Evolutionary conservation across 1,284 basidiomycete genomes (phyloP).

Genomic region (Pseudomicrostroma phylloplanum): DNA sequence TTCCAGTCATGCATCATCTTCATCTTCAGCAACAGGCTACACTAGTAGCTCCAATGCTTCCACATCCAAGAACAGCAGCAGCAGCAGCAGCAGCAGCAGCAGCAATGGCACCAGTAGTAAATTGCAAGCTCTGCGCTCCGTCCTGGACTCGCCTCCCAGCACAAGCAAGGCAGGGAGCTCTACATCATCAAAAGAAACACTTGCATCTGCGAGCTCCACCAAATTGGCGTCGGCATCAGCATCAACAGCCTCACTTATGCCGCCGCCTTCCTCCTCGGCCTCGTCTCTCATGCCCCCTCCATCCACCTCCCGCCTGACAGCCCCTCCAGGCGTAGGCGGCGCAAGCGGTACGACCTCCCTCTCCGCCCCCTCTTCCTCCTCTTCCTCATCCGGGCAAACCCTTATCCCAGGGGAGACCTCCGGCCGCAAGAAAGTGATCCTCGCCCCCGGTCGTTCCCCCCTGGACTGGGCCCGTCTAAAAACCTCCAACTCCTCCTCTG

Average conservation of each 20-base stretch:
- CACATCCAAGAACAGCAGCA: not conserved
- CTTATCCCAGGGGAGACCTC: constrained; percentile 6
- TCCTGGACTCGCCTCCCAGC: not conserved
- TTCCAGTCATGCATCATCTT: not conserved
- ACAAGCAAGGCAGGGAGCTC: not conserved
- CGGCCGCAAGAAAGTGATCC: constrained; percentile 64
- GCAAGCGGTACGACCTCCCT: constrained; percentile 21
- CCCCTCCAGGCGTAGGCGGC: constrained; percentile 32
- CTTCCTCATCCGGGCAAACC: not conserved
- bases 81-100: not conserved
- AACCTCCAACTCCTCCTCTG: constrained; percentile 58
- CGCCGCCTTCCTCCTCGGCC: constrained; percentile 17
- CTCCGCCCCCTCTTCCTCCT: not conserved
- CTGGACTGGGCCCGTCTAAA: constrained; percentile 85
- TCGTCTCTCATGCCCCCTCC: constrained; percentile 22
- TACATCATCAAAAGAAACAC: no score
- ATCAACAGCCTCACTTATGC: constrained; percentile 14
- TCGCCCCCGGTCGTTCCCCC: constrained; percentile 84
- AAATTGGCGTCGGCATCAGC: not conserved
- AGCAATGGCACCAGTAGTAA: not conserved
- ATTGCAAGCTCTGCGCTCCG: not conserved
- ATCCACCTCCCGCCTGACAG: constrained; percentile 32
- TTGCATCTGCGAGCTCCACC: no score
- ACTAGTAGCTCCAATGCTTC: not conserved
- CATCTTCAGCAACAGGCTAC: not conserved